Base-by-base conservation (phyloP, 2,329 filamentous ascomycete genomes). In the Ophiobolus disseminans region DNA sequence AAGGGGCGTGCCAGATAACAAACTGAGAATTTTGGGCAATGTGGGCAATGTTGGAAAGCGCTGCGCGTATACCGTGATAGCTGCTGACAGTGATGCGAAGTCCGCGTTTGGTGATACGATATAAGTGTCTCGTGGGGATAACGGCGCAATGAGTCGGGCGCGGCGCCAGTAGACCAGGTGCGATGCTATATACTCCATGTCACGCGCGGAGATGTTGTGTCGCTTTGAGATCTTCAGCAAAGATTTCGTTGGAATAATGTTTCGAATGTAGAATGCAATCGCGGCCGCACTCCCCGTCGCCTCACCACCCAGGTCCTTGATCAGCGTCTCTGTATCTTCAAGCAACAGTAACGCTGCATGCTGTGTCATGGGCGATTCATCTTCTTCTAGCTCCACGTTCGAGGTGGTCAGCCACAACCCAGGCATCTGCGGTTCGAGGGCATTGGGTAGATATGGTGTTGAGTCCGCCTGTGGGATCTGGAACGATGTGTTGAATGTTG, bases 131-230 rank as follows among this genome's bases (percentile, higher is more conserved):
- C 92, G 84, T 34, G 89, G 88, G 66, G 97, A 91, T 5, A 99
- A 82, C 0, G 94, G 94, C 4, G 91, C 89, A 31, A 97, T 93
- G 13, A 93, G 88, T 51, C 95, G 89, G 37, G 93, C 94, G 48
- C 92, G 88, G 19, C 94, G 87, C 92, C 93, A 97, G 75, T 95
- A 96, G 53, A 97, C 91, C 55, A 99, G 87, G 75, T 97, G 94
- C 48, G 90, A 89, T 8, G 92, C 91, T 54, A 96, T 89, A 60
- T 90, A 87, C 55, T 93, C 88, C 55, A 97, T 88, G 60, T 96
- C 90, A 23, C 85, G 81, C 1, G 94, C 80, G 3, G 88, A 86
- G 42, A 97, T 87, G 16, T 86, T 83, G 41, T 88, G 85, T 57
- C 82, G 84, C 58, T 86, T 83, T 13, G 87, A 85, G 44, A 91